These are phyloP conservation scores for Plenodomus lindquistii DNA, from an alignment of 2,329 filamentous ascomycete genomes.

Conservation along the genomic window DNA sequence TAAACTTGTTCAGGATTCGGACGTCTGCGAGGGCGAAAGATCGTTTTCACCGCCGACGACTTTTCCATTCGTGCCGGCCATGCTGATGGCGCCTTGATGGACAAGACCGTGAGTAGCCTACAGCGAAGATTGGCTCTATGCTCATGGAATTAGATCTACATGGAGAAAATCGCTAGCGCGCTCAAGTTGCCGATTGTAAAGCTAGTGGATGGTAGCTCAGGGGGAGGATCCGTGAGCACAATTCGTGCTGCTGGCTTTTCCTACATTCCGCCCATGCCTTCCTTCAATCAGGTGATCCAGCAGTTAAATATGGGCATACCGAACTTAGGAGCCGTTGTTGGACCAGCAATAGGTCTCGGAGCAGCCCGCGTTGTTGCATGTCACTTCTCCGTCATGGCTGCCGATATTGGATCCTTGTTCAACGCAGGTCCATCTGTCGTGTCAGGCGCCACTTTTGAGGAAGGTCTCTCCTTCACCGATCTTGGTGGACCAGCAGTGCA, in stretches of 20 bases:
- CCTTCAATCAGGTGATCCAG: conserved; percentile 57
- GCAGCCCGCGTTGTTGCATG: conserved; percentile 64
- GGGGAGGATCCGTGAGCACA: conserved; percentile 64
- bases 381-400: conserved; percentile 69
- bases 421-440: conserved; percentile 68
- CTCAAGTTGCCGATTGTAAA: conserved; percentile 65
- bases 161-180: conserved; percentile 64
- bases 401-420: conserved; percentile 63
- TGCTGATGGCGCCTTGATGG: conserved; percentile 63
- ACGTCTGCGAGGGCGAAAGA: conserved; percentile 55
- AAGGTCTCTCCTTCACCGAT: conserved; percentile 62
- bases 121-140: neutral
- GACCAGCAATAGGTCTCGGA: conserved; percentile 66
- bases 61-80: conserved; percentile 67
- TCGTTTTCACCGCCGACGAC: conserved; percentile 67
- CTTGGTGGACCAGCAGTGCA: conserved; percentile 65
- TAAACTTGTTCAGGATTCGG: conserved; percentile 49
- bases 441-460: conserved; percentile 65
- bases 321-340: conserved; percentile 65
- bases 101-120: conserved; percentile 52
- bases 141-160: conserved; percentile 52
- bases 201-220: conserved; percentile 66
- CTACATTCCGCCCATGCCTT: conserved; percentile 62
- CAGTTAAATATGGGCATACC: conserved; percentile 67
- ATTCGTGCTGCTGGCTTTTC: conserved; percentile 61